Conservation (phyloP, 495 filamentous ascomycete species). For the Trichoderma virens region DNA sequence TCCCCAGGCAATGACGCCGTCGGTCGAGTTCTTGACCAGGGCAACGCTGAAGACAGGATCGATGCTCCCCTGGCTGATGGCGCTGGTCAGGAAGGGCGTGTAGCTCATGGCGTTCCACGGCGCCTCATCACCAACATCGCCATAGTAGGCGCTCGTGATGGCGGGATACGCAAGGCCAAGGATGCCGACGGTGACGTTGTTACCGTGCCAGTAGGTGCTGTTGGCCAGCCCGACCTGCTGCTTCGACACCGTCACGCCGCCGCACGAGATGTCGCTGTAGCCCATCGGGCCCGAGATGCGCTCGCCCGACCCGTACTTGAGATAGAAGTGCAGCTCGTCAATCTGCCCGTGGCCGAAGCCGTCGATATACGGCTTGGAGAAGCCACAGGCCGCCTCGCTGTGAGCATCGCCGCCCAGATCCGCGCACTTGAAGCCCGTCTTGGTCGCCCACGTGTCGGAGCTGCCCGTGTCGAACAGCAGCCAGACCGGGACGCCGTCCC, state of each 20-base stretch:
- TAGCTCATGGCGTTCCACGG: slow-evolving; percentile 34
- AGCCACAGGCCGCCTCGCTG: slow-evolving; percentile 22
- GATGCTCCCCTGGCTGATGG: slow-evolving; percentile 45
- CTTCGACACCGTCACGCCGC: slow-evolving; percentile 41
- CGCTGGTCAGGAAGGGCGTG: slow-evolving; percentile 49
- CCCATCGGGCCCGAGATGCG: slow-evolving; percentile 49
- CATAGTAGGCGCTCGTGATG: slow-evolving; percentile 37
- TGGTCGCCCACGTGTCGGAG: slow-evolving; percentile 50
- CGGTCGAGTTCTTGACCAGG: slow-evolving; percentile 30
- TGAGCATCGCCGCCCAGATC: slow-evolving; percentile 19
- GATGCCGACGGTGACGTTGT: slow-evolving; percentile 44
- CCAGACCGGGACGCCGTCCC: slow-evolving; percentile 20
- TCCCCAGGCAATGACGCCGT: slow-evolving; percentile 46
- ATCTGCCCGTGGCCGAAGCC: slow-evolving; percentile 22
- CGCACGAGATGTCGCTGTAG: slow-evolving; percentile 48
- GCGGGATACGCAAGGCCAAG: slow-evolving; percentile 55
- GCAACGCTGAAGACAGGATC: slow-evolving; percentile 50
- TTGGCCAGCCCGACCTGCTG: slow-evolving; percentile 40
- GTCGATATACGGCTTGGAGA: slow-evolving; percentile 17
- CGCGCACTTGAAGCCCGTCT: slow-evolving; percentile 20
- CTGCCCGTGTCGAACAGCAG: slow-evolving; percentile 58
- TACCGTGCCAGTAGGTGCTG: slow-evolving; percentile 35
- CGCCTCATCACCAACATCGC: slow-evolving; percentile 21
- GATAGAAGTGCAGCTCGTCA: slow-evolving; percentile 45
- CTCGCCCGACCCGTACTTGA: slow-evolving; percentile 53